Base-by-base conservation (phyloP, 2,329 filamentous ascomycete species). In the Rasamsonia emersonii region DNA sequence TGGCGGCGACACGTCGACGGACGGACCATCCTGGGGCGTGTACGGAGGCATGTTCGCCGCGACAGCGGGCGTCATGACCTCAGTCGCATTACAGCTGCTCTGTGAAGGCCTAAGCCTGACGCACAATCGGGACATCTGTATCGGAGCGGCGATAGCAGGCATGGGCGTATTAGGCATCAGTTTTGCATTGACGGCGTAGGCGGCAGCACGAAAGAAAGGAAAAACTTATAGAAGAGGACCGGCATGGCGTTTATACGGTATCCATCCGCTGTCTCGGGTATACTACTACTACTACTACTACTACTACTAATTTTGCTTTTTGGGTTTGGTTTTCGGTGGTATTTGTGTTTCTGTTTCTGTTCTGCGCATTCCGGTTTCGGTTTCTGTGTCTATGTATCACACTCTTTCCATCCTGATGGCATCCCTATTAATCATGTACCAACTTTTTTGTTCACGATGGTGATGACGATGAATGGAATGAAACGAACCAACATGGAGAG, bases 61-160 rank as follows among this genome's bases (percentile, higher is more conserved):
- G 7, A 96, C 89, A 0, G 79, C 86, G 1, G 91, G 91, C 1
- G 93, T 98, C 47, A 96, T 98, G 91, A 80, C 86, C 17, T 91
- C 82, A 47, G 91, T 98, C 18, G 86, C 82, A 3, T 61, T 98
- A 51, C 84, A 93, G 60, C 66, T 98, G 5, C 89, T 95, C 50
- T 79, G 82, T 3, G 88, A 98, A 65, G 82, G 81, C 44, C 57
- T 94, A 52, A 82, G 80, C 36, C 61, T 95, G 51, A 88, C 85
- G 44, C 59, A 63, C 38, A 49, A 54, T 23, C 53, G 54, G 10
- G 46, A 47, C 7, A 39, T 61, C 36, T 54, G 56, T 15, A 56
- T 62, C 21, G 51, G 51, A 9, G 59, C 56, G 34, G 59, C 58
- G 5, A 49, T 63, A 33, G 51, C 47, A 10, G 64, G 91, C 1